Evolutionary conservation across 2,329 filamentous ascomycete genomes (phyloP).

Genomic region (Allantophomopsis cytisporea): DNA sequence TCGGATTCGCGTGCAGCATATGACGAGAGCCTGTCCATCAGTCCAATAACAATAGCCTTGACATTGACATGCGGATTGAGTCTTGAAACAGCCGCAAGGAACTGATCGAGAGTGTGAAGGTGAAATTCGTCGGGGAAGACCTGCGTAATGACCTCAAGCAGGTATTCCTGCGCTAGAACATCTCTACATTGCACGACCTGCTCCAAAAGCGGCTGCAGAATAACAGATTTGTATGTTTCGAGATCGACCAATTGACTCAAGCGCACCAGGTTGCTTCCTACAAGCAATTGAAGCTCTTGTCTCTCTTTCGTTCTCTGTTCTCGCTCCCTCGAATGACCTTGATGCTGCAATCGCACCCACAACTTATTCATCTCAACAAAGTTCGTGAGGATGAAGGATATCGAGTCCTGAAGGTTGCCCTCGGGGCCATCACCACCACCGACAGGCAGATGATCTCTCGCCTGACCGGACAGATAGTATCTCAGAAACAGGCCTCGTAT

Average conservation of each 20-base stretch:
- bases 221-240: constrained; percentile 83
- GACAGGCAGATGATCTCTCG: constrained; percentile 73
- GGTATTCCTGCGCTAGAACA: constrained; percentile 91
- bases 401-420: constrained; percentile 91
- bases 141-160: constrained; percentile 95
- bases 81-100: constrained; percentile 82
- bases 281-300: constrained; percentile 87
- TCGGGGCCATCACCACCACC: constrained; percentile 82
- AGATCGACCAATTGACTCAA: constrained; percentile 92
- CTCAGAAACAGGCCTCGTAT: constrained; percentile 89
- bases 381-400: constrained; percentile 95
- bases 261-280: constrained; percentile 91
- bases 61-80: constrained; percentile 95
- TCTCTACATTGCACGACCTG: constrained; percentile 97
- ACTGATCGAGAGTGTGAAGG: constrained; percentile 88
- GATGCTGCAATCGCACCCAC: constrained; percentile 94
- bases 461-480: constrained; percentile 93
- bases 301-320: constrained; percentile 89
- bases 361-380: constrained; percentile 99
- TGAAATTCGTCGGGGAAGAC: constrained; percentile 99
- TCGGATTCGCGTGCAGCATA: constrained; percentile 86
- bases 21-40: constrained; percentile 92
- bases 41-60: constrained; percentile 92
- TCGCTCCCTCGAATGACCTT: constrained; percentile 88
- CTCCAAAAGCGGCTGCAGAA: constrained; percentile 78